Base-by-base conservation (phyloP, 805 yeast genomes). In the Teunomyces kruisii region DNA sequence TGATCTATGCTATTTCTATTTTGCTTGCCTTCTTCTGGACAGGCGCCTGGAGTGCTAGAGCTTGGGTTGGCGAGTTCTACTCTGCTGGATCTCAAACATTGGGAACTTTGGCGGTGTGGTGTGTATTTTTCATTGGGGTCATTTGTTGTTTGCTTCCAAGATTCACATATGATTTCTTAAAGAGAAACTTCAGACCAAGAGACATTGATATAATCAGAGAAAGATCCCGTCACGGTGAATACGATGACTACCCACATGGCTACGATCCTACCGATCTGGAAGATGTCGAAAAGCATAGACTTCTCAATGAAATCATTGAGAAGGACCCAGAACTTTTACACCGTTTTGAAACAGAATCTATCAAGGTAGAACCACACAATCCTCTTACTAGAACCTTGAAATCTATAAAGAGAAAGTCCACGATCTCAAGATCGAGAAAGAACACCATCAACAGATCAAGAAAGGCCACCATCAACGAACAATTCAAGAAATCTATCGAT, bases 191-290 rank as follows among this genome's bases (percentile, higher is more conserved):
- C 54, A 67, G 58, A 52, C 95, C 94, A 26, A 74, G 69, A 45
- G 94, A 87, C 63, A 67, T 83, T 47, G 92, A 86, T 55, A 82
- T 87, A 50, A 75, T 87, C 44, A 68, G 94, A 56, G 94, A 87
- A 63, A 77, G 87, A 64, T 83, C 80, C 53, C 64, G 64, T 19
- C 70, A 75, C 44, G 94, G 94, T 39, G 86, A 83, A 53, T 86
- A 78, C 55, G 81, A 72, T 47, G 80, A 75, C 30, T 86, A 82
- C 58, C 90, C 90, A 9, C 66, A 61, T 9, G 75, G 78, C 43
- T 86, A 84, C 59, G 95, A 86, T 61, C 95, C 95, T 36, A 86
- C 95, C 2, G 91, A 86, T 63, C 88, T 55, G n/a, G 71, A 62
- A 31, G 76, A 71, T 49, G 58, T 72, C 39, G 77, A 72, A 48